Percentiles rank a stretch among this genome's conserved stretches.
Conservation (phyloP, 2,329 filamentous ascomycete species). For the Sordariomycetes sp. region DNA sequence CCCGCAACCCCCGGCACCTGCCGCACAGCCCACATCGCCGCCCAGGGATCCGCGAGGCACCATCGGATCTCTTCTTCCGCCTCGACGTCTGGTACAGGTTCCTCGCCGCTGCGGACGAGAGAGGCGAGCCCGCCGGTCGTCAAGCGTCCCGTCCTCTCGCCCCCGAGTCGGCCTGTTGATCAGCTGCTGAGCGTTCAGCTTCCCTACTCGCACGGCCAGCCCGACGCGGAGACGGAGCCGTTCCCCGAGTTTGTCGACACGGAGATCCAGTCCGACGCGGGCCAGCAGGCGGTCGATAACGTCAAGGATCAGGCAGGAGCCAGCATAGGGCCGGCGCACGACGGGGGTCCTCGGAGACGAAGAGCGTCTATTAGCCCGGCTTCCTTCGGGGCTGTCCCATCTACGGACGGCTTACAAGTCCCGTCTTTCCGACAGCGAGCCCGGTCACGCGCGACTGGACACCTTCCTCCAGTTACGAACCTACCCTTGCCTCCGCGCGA, state of each 20-base stretch:
- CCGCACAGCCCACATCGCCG: constrained; percentile 9
- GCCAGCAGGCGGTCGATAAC: background rate
- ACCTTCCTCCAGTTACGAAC: background rate
- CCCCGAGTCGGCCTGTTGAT: background rate
- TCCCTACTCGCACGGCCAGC: background rate
- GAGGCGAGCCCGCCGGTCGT: background rate
- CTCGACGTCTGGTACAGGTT: background rate
- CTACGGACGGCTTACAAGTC: background rate
- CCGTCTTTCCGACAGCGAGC: background rate
- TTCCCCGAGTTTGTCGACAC: constrained; percentile 1
- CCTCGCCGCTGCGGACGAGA: background rate
- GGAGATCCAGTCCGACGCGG: background rate
- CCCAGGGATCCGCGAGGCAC: constrained; percentile 4
- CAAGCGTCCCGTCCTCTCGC: background rate
- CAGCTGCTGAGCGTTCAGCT: background rate
- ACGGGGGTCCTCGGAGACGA: background rate
- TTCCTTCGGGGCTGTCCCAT: background rate
- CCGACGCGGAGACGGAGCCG: background rate
- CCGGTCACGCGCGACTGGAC: background rate
- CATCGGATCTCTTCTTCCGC: background rate
- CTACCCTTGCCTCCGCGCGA: background rate
- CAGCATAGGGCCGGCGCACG: background rate
- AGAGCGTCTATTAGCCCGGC: background rate
- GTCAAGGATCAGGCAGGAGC: background rate
- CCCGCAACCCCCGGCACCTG: constrained; percentile 6